Evolutionary conservation across 225 moss, liverwort and hornwort species (phyloP).

Genomic region (Sphagnum contortum): DNA sequence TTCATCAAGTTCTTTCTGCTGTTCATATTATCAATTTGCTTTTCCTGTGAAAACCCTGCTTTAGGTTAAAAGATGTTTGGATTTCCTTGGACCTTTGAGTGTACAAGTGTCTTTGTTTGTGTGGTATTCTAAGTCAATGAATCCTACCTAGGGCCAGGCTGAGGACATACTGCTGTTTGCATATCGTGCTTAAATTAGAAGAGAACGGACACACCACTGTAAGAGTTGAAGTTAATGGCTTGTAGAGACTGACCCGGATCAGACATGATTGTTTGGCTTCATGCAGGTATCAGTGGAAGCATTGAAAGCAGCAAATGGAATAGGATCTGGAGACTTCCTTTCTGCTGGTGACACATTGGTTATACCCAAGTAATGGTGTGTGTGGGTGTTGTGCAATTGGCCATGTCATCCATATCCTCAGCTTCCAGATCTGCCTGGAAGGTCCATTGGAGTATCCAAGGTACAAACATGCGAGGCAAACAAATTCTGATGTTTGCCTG

Average conservation of each 20-base stretch:
- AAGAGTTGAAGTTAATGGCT: not conserved
- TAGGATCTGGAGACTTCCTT: slow-evolving; percentile 23
- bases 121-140: not conserved
- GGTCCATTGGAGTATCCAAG: no score
- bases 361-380: slow-evolving; percentile 19
- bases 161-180: no score
- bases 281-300: slow-evolving; percentile 36
- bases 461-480: no score
- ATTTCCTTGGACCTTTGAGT: not conserved
- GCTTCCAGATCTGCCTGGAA: no score
- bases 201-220: not conserved
- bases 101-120: not conserved
- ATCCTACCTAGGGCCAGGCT: no score
- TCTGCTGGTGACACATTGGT: slow-evolving; percentile 32
- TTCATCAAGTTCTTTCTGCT: not conserved
- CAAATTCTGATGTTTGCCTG: no score
- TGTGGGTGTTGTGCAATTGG: no score
- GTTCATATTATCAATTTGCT: not conserved
- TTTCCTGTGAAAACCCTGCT: not conserved
- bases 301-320: slow-evolving; percentile 33
- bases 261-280: not conserved
- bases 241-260: not conserved
- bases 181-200: not conserved
- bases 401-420: no score
- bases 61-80: not conserved